Percentiles rank a stretch among this genome's conserved stretches.
These are phyloP conservation scores for Gypsophila paniculata DNA, from an alignment of 179 eudicot genomes.

Conservation along the genomic window DNA sequence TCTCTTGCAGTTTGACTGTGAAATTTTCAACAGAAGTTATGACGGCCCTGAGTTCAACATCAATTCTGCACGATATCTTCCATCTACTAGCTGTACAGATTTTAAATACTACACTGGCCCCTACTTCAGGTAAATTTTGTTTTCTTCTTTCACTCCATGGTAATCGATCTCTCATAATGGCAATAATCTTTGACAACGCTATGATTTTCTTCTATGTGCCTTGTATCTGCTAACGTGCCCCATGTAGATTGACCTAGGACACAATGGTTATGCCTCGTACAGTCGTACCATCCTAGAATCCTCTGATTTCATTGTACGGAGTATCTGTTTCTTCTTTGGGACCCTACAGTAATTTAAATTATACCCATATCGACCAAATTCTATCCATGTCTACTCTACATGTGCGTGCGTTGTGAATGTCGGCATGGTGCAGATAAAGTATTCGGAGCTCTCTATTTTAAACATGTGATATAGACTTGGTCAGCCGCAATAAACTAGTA, in stretches of 20 bases:
- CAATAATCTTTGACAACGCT: background rate
- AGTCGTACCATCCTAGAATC: background rate
- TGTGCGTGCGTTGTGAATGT: background rate
- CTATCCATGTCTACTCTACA: background rate
- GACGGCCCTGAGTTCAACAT: slow-evolving; percentile 39
- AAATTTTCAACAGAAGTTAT: slow-evolving; percentile 28
- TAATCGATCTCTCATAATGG: background rate
- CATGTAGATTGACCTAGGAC: slow-evolving; percentile 3
- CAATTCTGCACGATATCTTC: slow-evolving; percentile 44
- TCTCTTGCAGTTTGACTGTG: slow-evolving; percentile 66
- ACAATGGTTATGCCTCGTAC: background rate
- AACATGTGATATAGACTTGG: background rate
- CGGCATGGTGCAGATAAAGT: background rate
- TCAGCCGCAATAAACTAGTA: background rate
- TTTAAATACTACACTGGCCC: slow-evolving; percentile 53
- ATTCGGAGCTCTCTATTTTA: background rate
- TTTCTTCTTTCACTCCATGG: background rate
- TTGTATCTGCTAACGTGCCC: slow-evolving; percentile 2
- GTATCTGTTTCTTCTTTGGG: too few relatives aligned
- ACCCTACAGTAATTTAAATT: background rate
- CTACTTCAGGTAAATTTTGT: slow-evolving; percentile 41
- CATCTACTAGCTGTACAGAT: slow-evolving; percentile 35
- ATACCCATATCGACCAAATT: background rate
- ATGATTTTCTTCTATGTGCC: background rate
- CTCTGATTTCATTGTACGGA: too few relatives aligned